A percentile compares a stretch with the other conserved stretches of the same genome.
phyloP scores from a whole-genome alignment of 352 stramenopile genomes.

The Phytophthora sansomeana region DNA sequence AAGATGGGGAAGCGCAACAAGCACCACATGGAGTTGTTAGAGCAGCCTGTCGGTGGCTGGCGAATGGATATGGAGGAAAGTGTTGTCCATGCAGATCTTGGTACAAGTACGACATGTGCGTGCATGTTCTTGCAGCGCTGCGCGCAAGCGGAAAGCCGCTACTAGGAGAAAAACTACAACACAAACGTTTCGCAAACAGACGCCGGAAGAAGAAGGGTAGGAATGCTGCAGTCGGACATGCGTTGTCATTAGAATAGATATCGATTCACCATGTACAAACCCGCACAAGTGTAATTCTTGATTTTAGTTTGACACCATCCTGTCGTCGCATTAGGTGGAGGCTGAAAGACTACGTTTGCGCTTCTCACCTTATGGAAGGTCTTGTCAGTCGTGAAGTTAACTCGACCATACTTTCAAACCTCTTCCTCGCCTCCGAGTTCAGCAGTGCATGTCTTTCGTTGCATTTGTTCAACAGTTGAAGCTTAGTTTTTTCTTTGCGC shows the following conservation, averaged over 20 bases:
- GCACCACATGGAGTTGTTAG: constrained; percentile 2
- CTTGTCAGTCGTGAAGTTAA: too few relatives aligned
- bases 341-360: too few relatives aligned
- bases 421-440: too few relatives aligned
- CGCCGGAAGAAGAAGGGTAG: neutral
- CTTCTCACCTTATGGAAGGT: too few relatives aligned
- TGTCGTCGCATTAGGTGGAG: too few relatives aligned
- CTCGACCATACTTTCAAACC: too few relatives aligned
- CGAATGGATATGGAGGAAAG: constrained; percentile 2
- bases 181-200: neutral
- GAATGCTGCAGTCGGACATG: neutral
- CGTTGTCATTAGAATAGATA: neutral
- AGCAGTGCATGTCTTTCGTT: too few relatives aligned
- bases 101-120: constrained; percentile 8
- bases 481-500: too few relatives aligned
- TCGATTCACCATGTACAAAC: too few relatives aligned
- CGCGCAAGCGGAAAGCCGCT: neutral
- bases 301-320: too few relatives aligned
- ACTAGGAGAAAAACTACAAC: neutral
- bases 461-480: too few relatives aligned
- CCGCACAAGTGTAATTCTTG: too few relatives aligned
- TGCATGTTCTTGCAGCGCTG: neutral
- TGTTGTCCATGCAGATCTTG: constrained; percentile 5
- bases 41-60: constrained; percentile 6
- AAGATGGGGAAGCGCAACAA: constrained; percentile 10